Base-by-base conservation (phyloP, 805 yeast genomes). In the Ascoidea asiatica region DNA sequence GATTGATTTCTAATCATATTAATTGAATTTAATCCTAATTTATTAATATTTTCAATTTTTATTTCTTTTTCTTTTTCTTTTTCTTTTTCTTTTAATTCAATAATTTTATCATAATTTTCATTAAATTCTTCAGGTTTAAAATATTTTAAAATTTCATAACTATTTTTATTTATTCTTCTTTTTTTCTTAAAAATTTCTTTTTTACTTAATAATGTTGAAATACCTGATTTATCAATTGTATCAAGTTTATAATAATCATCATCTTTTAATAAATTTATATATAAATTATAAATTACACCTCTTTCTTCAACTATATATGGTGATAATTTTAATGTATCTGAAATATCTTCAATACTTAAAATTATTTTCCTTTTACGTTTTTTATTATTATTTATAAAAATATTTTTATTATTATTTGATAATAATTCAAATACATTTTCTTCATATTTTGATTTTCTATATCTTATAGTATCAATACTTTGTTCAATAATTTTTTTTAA, bases 401-500 rank as follows among this genome's bases (percentile, higher is more conserved):
- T 48, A 8, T 43, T 38, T 6, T 19, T 58, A 22, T 53, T 50
- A 46, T 56, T 59, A 7, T 58, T 46, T 17, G 63, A 61, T 39
- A 51, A 56, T 21, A 57, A 60, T 45, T 56, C 55, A 19, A 60
- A 33, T 46, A 61, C 66, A 50, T 53, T 58, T 19, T 61, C 61
- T 19, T 65, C 62, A 43, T 63, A 63, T 46, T 69, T 72, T 40
- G 67, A 65, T 50, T 70, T 72, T 42, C 88, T 64, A 53, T 76
- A 77, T 48, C 80, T 72, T 5, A 81, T 81, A 2, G 79, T 72
- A 55, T 84, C 94, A 39, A 86, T 72, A 2, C 87, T 77, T 50
- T 76, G 74, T 53, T 86, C 92, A 5, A 90, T 62, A 8, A 89
- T 65, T 47, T 77, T 75, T 53, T 81, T 83, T 50, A 92, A 61